Evolutionary conservation across 2,329 filamentous ascomycete species (phyloP).

Genomic region (Ophiocordyceps australis): DNA sequence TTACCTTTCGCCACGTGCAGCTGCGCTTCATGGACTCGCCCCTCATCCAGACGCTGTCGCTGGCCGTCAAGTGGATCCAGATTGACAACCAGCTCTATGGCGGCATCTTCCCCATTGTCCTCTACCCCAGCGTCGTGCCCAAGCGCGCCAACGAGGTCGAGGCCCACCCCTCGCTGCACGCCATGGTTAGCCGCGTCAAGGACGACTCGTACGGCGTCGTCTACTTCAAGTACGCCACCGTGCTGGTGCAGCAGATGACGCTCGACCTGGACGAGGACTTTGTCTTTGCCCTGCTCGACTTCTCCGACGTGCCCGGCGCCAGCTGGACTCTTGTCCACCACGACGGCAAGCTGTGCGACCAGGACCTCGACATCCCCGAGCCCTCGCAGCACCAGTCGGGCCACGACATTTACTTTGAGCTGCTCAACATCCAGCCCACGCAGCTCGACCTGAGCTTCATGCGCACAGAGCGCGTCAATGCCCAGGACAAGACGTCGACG

Average conservation of each 20-base stretch:
- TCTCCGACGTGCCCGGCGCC: conserved; percentile 79
- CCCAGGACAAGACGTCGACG: conserved; percentile 80
- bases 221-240: conserved; percentile 94
- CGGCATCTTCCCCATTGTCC: conserved; percentile 89
- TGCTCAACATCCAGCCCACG: conserved; percentile 94
- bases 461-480: conserved; percentile 88
- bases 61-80: conserved; percentile 96
- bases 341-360: conserved; percentile 76
- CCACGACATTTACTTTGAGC: conserved; percentile 94
- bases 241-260: conserved; percentile 94
- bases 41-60: conserved; percentile 77
- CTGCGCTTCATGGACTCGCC: conserved; percentile 86
- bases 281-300: conserved; percentile 89
- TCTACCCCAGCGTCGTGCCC: conserved; percentile 94
- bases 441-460: conserved; percentile 95
- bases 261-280: conserved; percentile 96
- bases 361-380: conserved; percentile 79
- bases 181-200: conserved; percentile 84
- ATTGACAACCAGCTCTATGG: conserved; percentile 98
- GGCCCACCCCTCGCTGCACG: conserved; percentile 84
- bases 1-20: conserved; percentile 83
- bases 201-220: conserved; percentile 95
- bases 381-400: conserved; percentile 69
- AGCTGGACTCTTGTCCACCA: conserved; percentile 53
- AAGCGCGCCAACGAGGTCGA: conserved; percentile 96